Percentiles rank a stretch among this genome's conserved stretches.
Conservation (phyloP, 768 basidiomycete genomes). For the Austroboletus festivus region DNA sequence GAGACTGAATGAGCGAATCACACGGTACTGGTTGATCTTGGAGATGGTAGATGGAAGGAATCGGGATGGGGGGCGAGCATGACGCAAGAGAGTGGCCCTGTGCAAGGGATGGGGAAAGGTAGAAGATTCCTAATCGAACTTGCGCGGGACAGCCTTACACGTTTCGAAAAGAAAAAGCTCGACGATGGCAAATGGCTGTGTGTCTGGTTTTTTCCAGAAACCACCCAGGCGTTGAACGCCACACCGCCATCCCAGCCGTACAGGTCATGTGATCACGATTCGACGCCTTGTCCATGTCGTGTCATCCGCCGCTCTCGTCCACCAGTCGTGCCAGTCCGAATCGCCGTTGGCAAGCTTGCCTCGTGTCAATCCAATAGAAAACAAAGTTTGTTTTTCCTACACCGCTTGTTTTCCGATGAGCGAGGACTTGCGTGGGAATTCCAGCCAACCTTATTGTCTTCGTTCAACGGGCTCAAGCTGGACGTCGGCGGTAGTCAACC, state of each 20-base stretch:
- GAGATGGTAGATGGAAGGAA: neutral
- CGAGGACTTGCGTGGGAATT: too few species aligned
- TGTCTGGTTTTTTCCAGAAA: neutral
- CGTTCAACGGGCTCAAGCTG: too few species aligned
- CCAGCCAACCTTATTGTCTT: neutral
- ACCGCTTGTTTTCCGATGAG: too few species aligned
- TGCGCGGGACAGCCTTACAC: slow-evolving; percentile 8
- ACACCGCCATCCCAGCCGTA: neutral
- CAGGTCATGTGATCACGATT: slow-evolving; percentile 18
- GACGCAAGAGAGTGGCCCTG: neutral
- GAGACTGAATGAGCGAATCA: slow-evolving; percentile 2
- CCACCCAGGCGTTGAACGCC: too few species aligned
- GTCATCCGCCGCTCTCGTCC: too few species aligned
- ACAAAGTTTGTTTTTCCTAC: too few species aligned
- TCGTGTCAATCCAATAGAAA: too few species aligned
- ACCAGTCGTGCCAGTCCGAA: neutral
- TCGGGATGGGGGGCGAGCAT: neutral
- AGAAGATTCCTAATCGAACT: slow-evolving; percentile 10
- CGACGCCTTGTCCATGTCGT: too few species aligned
- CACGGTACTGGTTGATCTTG: neutral
- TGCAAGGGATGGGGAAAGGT: neutral
- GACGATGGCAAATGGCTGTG: neutral
- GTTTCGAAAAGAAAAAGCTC: neutral
- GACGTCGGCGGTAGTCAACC: too few species aligned
- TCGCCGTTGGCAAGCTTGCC: slow-evolving; percentile 2